Evolutionary conservation across 1,139 yeast genomes (phyloP).

Genomic region (Yamadazyma aaseri): DNA sequence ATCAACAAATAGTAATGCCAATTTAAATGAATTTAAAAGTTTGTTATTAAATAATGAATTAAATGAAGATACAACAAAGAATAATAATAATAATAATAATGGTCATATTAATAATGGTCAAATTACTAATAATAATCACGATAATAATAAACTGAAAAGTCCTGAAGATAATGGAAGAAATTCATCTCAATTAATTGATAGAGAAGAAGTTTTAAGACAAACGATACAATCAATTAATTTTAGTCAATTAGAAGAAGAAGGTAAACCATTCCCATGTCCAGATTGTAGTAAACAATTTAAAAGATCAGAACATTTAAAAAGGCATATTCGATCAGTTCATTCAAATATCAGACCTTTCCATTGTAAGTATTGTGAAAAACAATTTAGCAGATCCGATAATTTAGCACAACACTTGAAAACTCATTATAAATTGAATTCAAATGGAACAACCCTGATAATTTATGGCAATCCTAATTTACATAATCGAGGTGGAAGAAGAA

Average conservation of each 20-base stretch:
- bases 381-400: slow-evolving; percentile 63
- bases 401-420: slow-evolving; percentile 63
- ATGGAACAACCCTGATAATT: slow-evolving; percentile 37
- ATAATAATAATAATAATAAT: background rate
- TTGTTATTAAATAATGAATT: slow-evolving; percentile 5
- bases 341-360: slow-evolving; percentile 49
- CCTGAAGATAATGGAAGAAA: slow-evolving; percentile 2
- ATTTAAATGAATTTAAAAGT: slow-evolving; percentile 7
- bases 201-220: slow-evolving; percentile 6
- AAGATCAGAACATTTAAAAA: slow-evolving; percentile 48
- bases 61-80: slow-evolving; percentile 4
- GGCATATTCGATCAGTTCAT: slow-evolving; percentile 50
- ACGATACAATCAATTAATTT: slow-evolving; percentile 4
- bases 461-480: slow-evolving; percentile 38
- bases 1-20: slow-evolving; percentile 9
- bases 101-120: too few relatives aligned
- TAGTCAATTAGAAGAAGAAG: slow-evolving; percentile 19
- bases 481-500: slow-evolving; percentile 21
- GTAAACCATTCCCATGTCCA: slow-evolving; percentile 45
- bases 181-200: slow-evolving; percentile 4
- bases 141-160: background rate
- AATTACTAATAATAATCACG: background rate
- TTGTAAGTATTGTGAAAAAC: slow-evolving; percentile 50
- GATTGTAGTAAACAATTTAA: slow-evolving; percentile 48
- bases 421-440: slow-evolving; percentile 38